These are phyloP conservation scores for Gossypium arboreum DNA, from an alignment of 345 rosid species.

Conservation along the genomic window DNA sequence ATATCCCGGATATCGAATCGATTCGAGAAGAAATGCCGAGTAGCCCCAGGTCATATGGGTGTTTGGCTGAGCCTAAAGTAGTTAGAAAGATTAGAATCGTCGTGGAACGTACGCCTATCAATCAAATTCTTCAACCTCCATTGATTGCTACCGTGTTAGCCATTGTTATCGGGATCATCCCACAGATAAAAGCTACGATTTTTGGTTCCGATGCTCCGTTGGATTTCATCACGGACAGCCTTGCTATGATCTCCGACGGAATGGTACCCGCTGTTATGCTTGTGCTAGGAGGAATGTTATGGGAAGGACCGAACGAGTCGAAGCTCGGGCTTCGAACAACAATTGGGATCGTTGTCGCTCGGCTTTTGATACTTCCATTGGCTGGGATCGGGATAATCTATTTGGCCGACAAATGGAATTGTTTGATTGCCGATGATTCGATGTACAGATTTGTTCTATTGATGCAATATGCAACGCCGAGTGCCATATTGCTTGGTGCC, in stretches of 20 bases:
- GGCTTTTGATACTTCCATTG: slow-evolving; percentile 42
- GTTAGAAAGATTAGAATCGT: slow-evolving; percentile 24
- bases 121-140: slow-evolving; percentile 28
- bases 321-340: slow-evolving; percentile 38
- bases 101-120: slow-evolving; percentile 25
- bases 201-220: slow-evolving; percentile 24
- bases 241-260: slow-evolving; percentile 23
- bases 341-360: slow-evolving; percentile 36
- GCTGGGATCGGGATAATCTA: slow-evolving; percentile 32
- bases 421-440: slow-evolving; percentile 24
- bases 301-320: slow-evolving; percentile 34
- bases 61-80: slow-evolving; percentile 27
- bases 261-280: slow-evolving; percentile 32
- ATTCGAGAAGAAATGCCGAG: not conserved
- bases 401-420: slow-evolving; percentile 30
- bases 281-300: slow-evolving; percentile 28
- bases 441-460: slow-evolving; percentile 38
- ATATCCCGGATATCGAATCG: slow-evolving; percentile 9
- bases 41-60: slow-evolving; percentile 22
- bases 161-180: slow-evolving; percentile 21
- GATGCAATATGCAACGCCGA: slow-evolving; percentile 45
- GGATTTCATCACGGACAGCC: slow-evolving; percentile 27
- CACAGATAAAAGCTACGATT: not conserved
- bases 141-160: slow-evolving; percentile 24
- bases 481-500: slow-evolving; percentile 35